Percentiles rank a stretch among this genome's conserved stretches.
Evolutionary conservation across 805 yeast species (phyloP).

Genomic region (Nakazawaea ernobii): DNA sequence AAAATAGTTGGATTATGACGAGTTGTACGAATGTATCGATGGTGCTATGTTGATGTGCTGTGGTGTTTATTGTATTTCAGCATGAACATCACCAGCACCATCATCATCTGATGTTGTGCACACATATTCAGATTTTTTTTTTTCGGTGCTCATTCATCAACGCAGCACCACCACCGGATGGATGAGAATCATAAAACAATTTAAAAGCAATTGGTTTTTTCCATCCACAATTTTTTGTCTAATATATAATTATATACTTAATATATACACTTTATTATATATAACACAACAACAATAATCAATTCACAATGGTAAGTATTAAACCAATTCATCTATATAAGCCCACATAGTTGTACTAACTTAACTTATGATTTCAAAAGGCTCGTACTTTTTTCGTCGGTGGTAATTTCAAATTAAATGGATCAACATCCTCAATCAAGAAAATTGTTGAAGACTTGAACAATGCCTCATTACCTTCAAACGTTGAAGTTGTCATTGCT

Average conservation of each 20-base stretch:
- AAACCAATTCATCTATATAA: too few relatives aligned
- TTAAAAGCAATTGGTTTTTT: not conserved
- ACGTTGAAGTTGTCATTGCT: slow-evolving; percentile 90
- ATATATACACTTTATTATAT: slow-evolving; percentile 14
- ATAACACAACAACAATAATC: slow-evolving; percentile 4
- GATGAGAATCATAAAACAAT: not conserved
- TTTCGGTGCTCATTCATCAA: too few relatives aligned
- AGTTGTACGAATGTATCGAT: too few relatives aligned
- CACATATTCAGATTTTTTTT: not conserved
- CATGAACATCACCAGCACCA: too few relatives aligned
- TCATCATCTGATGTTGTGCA: not conserved
- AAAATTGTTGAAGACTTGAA: slow-evolving; percentile 81
- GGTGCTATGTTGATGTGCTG: too few relatives aligned
- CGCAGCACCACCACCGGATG: not conserved
- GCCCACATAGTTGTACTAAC: not conserved
- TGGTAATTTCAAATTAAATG: slow-evolving; percentile 99
- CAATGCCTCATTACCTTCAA: slow-evolving; percentile 63
- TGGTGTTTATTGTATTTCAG: too few relatives aligned
- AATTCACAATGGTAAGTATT: slow-evolving; percentile 1
- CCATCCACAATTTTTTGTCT: not conserved
- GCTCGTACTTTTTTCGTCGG: slow-evolving; percentile 96
- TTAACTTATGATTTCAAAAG: slow-evolving; percentile 24
- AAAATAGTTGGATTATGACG: too few relatives aligned
- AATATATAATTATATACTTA: slow-evolving; percentile 13
- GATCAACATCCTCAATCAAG: slow-evolving; percentile 80